These are phyloP conservation scores for Oryza meyeriana DNA, from an alignment of 176 grass and related monocot species.

Conservation along the genomic window DNA sequence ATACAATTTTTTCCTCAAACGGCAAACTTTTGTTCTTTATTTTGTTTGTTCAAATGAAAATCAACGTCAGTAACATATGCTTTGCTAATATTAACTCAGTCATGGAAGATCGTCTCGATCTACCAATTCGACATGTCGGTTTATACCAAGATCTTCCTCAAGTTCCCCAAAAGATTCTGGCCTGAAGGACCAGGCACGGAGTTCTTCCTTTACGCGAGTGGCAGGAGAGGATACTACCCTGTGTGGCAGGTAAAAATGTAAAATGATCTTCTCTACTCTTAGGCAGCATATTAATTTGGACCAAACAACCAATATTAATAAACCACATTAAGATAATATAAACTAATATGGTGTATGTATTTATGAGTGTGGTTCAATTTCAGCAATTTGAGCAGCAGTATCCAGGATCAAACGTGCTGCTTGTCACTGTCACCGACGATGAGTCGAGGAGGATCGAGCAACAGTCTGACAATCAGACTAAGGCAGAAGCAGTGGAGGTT, in stretches of 20 bases:
- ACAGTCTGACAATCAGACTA: constrained; percentile 44
- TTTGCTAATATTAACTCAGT: no score
- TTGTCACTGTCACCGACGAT: constrained; percentile 64
- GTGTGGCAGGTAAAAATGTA: constrained; percentile 45
- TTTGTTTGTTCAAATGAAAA: no score
- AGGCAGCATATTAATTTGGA: no score
- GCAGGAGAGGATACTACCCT: constrained; percentile 53
- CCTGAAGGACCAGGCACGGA: background rate
- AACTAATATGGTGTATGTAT: no score
- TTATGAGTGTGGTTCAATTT: background rate
- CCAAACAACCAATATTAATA: no score
- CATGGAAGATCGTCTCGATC: constrained; percentile 47
- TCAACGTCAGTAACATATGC: no score
- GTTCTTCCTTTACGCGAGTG: constrained; percentile 63
- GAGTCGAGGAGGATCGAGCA: constrained; percentile 69
- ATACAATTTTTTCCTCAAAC: no score
- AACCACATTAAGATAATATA: no score
- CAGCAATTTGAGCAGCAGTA: constrained; percentile 57
- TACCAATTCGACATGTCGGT: constrained; percentile 26
- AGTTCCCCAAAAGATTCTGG: constrained; percentile 38
- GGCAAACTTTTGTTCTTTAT: no score
- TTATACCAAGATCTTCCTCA: constrained; percentile 64
- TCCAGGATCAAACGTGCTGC: constrained; percentile 40
- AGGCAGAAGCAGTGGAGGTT: constrained; percentile 55
- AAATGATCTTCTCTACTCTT: no score